A percentile compares a stretch with the other conserved stretches of the same genome.
These are phyloP conservation scores for Centaurea solstitialis DNA, from an alignment of 129 eudicot species.

Conservation along the genomic window DNA sequence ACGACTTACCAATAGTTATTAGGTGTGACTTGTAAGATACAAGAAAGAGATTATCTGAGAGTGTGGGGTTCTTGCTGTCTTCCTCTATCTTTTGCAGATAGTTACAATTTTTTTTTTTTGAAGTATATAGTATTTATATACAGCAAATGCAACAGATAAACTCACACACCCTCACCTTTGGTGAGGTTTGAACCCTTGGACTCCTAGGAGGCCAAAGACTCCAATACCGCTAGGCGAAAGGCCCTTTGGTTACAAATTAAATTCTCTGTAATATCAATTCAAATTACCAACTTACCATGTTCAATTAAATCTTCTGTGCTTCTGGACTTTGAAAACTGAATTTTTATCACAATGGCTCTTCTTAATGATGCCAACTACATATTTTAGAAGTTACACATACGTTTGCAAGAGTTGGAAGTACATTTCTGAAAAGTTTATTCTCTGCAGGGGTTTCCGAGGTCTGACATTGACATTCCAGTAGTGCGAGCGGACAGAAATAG, in stretches of 20 bases:
- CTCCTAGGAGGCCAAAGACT: no score
- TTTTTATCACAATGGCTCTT: neutral
- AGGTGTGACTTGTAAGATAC: neutral
- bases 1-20: neutral
- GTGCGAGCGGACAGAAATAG: constrained; percentile 76
- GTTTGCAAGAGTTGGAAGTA: neutral
- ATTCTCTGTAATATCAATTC: neutral
- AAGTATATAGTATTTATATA: no score
- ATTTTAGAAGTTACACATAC: neutral
- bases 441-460: constrained; percentile 93
- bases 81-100: neutral
- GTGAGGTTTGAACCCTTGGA: no score
- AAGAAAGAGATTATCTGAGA: neutral
- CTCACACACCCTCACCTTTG: no score
- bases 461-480: constrained; percentile 78
- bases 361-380: neutral
- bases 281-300: neutral
- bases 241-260: neutral
- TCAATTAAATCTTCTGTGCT: neutral
- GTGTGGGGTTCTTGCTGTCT: neutral
- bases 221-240: no score
- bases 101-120: neutral
- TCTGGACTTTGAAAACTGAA: neutral
- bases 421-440: constrained; percentile 5
- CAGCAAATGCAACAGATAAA: no score